Conservation (phyloP, 495 filamentous ascomycete genomes). For the Penicillium psychrofluorescens region DNA sequence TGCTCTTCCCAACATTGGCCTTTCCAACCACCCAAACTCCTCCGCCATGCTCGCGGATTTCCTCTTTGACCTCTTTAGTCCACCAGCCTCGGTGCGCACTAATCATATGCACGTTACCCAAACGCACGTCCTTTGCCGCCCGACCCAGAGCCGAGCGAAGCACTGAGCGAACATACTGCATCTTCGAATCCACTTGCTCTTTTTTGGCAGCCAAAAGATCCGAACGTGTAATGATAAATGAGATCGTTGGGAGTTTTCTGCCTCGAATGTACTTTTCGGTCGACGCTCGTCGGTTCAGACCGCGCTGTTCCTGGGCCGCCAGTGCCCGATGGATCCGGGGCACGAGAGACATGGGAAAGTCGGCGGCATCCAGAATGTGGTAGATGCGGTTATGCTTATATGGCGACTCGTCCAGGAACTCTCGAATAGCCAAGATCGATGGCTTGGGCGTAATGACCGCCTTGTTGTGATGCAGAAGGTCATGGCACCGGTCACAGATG, state of each 20-base stretch:
- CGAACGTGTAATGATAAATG: slow-evolving; percentile 82
- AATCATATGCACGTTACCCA: slow-evolving; percentile 80
- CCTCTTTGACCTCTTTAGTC: slow-evolving; percentile 78
- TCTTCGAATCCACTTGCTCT: slow-evolving; percentile 70
- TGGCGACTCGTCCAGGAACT: slow-evolving; percentile 79
- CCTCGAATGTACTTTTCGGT: slow-evolving; percentile 54
- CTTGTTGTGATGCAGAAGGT: slow-evolving; percentile 63
- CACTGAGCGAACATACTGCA: slow-evolving; percentile 70
- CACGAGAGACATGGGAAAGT: slow-evolving; percentile 89
- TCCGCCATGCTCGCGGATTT: slow-evolving; percentile 70
- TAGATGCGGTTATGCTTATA: slow-evolving; percentile 88
- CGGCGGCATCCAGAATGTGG: slow-evolving; percentile 94
- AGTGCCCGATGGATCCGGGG: slow-evolving; percentile 55
- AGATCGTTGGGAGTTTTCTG: slow-evolving; percentile 55
- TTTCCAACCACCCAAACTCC: slow-evolving; percentile 98
- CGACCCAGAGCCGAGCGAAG: slow-evolving; percentile 65
- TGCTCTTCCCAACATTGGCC: slow-evolving; percentile 94
- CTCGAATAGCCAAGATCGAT: slow-evolving; percentile 63
- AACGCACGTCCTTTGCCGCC: slow-evolving; percentile 51
- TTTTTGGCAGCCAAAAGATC: slow-evolving; percentile 79
- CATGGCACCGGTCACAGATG: slow-evolving; percentile 82
- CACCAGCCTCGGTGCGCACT: slow-evolving; percentile 81
- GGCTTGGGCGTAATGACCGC: slow-evolving; percentile 70
- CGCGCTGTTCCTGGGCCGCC: slow-evolving; percentile 56
- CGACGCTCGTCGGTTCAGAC: slow-evolving; percentile 66